A percentile compares a stretch with the other conserved stretches of the same genome.
phyloP scores from a whole-genome alignment of 306 rosid species.

The Vachellia collinsii region DNA sequence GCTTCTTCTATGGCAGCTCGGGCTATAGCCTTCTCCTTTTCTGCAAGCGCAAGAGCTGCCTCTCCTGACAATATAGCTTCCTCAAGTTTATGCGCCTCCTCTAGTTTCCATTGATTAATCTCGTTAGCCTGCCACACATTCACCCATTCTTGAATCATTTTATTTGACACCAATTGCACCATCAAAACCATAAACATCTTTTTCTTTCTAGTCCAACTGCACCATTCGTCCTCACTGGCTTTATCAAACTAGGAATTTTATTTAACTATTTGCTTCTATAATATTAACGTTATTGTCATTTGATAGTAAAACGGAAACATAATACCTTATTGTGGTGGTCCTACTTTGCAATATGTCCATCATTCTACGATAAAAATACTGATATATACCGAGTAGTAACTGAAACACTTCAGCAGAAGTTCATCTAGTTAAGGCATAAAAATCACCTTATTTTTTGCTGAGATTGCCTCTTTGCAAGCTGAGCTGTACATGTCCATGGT shows the following conservation, averaged over 20 bases:
- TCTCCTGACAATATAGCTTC: conserved; percentile 73
- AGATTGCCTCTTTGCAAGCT: conserved; percentile 97
- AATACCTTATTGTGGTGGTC: neutral
- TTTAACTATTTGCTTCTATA: conserved; percentile 3
- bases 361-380: neutral
- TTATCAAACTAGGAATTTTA: neutral
- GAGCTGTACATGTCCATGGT: conserved; percentile 98
- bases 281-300: neutral
- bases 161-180: conserved; percentile 7
- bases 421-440: conserved; percentile 8
- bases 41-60: conserved; percentile 88
- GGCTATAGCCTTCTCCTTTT: conserved; percentile 86
- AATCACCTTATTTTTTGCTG: conserved; percentile 85
- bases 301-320: neutral
- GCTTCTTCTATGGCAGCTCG: conserved; percentile 85
- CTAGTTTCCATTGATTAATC: conserved; percentile 77
- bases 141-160: conserved; percentile 26
- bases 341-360: neutral
- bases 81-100: conserved; percentile 66
- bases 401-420: neutral
- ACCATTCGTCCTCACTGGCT: neutral
- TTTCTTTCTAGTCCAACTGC: neutral
- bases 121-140: conserved; percentile 67
- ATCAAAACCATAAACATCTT: conserved; percentile 10
- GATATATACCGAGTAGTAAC: neutral